Evolutionary conservation across 768 basidiomycete species (phyloP).

Genomic region (Chalciporus chontae): DNA sequence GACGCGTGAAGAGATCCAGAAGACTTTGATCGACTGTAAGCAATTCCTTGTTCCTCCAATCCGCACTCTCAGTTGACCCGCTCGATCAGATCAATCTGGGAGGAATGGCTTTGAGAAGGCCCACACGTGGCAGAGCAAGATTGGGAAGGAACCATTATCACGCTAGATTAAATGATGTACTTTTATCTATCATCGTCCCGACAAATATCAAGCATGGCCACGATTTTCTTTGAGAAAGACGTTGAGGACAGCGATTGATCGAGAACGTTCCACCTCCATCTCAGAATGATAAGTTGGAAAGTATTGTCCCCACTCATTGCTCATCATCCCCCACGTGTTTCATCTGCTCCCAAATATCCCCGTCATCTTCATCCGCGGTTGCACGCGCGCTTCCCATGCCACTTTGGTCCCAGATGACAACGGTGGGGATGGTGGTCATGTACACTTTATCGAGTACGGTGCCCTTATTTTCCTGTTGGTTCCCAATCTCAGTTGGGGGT

Average conservation of each 20-base stretch:
- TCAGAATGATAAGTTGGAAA: not conserved
- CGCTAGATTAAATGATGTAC: not conserved
- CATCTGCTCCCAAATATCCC: conserved; percentile 71
- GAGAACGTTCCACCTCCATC: not conserved
- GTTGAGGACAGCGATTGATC: not conserved
- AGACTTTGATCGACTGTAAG: conserved; percentile 80
- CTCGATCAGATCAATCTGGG: conserved; percentile 57
- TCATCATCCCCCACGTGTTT: conserved; percentile 43
- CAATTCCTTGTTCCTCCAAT: conserved; percentile 1
- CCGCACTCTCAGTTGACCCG: conserved; percentile 3
- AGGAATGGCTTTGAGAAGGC: conserved; percentile 91
- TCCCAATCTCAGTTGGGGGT: conserved; percentile 45
- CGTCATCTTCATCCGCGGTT: conserved; percentile 38
- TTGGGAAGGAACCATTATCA: conserved; percentile 39
- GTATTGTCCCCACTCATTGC: conserved; percentile 16
- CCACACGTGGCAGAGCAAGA: conserved; percentile 82
- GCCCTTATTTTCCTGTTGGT: conserved; percentile 56
- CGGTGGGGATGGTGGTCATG: conserved; percentile 59
- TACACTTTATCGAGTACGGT: conserved; percentile 60
- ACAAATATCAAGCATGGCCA: not conserved
- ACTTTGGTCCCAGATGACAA: conserved; percentile 58
- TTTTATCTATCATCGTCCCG: not conserved
- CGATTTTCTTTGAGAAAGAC: not conserved
- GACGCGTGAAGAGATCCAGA: conserved; percentile 70
- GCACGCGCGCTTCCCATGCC: conserved; percentile 15